phyloP scores from a whole-genome alignment of 768 basidiomycete genomes.

The Russula foetens region DNA sequence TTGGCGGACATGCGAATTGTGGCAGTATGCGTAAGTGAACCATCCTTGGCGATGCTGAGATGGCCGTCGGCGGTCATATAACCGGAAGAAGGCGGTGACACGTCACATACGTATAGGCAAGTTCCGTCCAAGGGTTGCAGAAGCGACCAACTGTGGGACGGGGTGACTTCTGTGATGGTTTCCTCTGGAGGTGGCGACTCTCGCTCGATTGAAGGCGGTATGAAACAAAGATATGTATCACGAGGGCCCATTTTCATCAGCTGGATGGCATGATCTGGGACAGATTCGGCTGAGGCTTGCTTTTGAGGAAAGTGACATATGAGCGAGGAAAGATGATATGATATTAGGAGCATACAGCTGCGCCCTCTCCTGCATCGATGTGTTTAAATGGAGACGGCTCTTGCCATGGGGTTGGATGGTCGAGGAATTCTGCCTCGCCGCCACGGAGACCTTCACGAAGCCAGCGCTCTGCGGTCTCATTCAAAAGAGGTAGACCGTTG shows the following conservation, averaged over 20 bases:
- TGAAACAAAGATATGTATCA: conserved; percentile 68
- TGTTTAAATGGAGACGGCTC: conserved; percentile 39
- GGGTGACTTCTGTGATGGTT: conserved; percentile 50
- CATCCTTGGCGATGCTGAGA: conserved; percentile 76
- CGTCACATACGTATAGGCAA: conserved; percentile 73
- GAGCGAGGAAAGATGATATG: background rate
- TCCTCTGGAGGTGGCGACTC: conserved; percentile 42
- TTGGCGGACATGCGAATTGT: conserved; percentile 91
- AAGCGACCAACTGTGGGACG: conserved; percentile 74
- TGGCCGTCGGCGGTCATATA: background rate
- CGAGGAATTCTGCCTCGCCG: conserved; percentile 71
- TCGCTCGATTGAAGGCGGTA: conserved; percentile 55
- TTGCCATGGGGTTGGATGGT: conserved; percentile 40
- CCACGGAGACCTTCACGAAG: conserved; percentile 61
- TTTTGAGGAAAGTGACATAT: conserved; percentile 1
- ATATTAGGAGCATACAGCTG: conserved; percentile 21
- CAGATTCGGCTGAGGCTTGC: background rate
- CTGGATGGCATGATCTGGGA: conserved; percentile 48
- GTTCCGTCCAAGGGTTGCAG: conserved; percentile 70
- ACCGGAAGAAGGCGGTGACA: conserved; percentile 23
- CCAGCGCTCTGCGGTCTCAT: conserved; percentile 71
- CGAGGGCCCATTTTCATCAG: conserved; percentile 65
- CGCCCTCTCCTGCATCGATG: conserved; percentile 48
- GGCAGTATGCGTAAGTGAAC: conserved; percentile 98
- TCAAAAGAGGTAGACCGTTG: conserved; percentile 64